These are phyloP conservation scores for Blastobotrys buckinghamii DNA, from an alignment of 1,139 yeast genomes.

Conservation along the genomic window DNA sequence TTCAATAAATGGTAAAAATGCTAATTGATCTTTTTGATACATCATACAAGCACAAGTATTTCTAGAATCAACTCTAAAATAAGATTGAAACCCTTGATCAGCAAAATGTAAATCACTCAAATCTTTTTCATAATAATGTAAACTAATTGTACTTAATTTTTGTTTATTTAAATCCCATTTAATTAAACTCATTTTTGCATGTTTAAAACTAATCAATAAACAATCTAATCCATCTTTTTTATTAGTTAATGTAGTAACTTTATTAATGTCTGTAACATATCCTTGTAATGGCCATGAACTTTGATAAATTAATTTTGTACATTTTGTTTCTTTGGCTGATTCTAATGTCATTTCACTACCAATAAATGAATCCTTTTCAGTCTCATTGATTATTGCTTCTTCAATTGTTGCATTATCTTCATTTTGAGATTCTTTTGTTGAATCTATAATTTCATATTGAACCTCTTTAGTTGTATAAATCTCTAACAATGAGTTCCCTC, in stretches of 20 bases:
- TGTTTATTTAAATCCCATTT: constrained; percentile 57
- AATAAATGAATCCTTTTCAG: constrained; percentile 27
- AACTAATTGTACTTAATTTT: constrained; percentile 61
- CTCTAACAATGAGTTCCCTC: constrained; percentile 62
- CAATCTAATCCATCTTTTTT: constrained; percentile 34
- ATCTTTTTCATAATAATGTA: constrained; percentile 81
- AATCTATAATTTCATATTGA: constrained; percentile 8
- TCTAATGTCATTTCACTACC: constrained; percentile 23
- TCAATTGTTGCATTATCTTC: constrained; percentile 17
- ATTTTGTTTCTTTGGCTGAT: constrained; percentile 24
- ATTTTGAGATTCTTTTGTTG: constrained; percentile 2
- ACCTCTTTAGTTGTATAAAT: constrained; percentile 41
- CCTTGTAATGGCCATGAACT: constrained; percentile 73
- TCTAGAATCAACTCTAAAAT: constrained; percentile 61
- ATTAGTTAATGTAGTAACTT: constrained; percentile 45
- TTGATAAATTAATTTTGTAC: constrained; percentile 46
- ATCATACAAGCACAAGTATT: constrained; percentile 57
- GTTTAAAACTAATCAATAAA: constrained; percentile 60
- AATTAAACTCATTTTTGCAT: constrained; percentile 72
- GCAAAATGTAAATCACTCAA: constrained; percentile 47
- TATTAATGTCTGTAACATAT: constrained; percentile 51
- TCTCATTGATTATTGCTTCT: constrained; percentile 10
- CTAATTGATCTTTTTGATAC: constrained; percentile 59
- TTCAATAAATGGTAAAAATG: constrained; percentile 61
- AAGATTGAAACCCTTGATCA: constrained; percentile 41